Base-by-base conservation (phyloP, 257 asterid genomes). In the Fraxinus excelsior region DNA sequence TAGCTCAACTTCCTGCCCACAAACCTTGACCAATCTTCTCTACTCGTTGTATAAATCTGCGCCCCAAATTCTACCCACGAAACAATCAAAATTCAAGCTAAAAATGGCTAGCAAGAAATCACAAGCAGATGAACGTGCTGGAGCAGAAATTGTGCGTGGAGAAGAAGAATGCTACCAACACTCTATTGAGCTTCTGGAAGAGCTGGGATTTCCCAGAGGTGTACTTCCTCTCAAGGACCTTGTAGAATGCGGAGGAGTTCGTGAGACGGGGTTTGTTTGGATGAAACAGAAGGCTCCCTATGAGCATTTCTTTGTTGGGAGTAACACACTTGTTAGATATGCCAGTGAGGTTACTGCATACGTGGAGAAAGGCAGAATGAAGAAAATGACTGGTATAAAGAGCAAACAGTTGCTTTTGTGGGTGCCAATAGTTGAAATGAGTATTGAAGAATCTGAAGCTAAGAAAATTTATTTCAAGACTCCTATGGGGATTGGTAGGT, bases 401-500 rank as follows among this genome's bases (percentile, higher is more conserved):
- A 90, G 96, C 73, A 96, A 89, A 72, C 97, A 96, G 64, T 76
- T 96, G 5, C 86, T 96, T n/a, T 9, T 96, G 25, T 96, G 99
- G 99, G 94, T 96, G 76, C 97, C 99, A 0, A 89, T 93, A 9
- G 95, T 86, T 73, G 99, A 96, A 73, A 93, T 96, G 98, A 89
- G 96, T 84, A 72, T 91, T 38, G 94, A 87, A 72, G 92, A 85
- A 62, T 40, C 80, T 73, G 75, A 42, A 29, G 75, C 35, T 3
- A 83, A 87, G 25, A 93, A 88, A 78, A 87, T 93, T 18, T 80
- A 87, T 78, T 96, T 93, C 95, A 96, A 90, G 87, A 93, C 92
- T 83, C 91, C 97, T 0, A 28, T 93, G 87, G 98, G 98, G 60
- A 83, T 96, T n/a, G 98, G 98, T 7, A 87, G 77, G 83, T 87